These are phyloP conservation scores for Vanrija humicola DNA, from an alignment of 1,284 basidiomycete species.

Conservation along the genomic window DNA sequence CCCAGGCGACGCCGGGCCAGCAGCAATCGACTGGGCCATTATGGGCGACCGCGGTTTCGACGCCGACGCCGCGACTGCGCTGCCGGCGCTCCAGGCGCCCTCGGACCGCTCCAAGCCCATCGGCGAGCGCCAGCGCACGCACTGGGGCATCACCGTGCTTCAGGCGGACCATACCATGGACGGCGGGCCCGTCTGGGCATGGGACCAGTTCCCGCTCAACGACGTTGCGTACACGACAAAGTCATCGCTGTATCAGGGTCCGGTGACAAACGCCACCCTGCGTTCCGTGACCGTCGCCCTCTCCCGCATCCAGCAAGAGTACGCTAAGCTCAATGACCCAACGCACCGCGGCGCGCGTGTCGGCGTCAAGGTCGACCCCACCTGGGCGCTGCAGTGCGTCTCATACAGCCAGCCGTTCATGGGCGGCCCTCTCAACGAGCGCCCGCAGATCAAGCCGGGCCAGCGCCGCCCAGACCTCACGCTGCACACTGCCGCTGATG, in stretches of 20 bases:
- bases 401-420: conserved; percentile 39
- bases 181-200: conserved; percentile 53
- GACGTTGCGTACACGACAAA: conserved; percentile 43
- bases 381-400: conserved; percentile 33
- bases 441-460: conserved; percentile 47
- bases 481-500: conserved; percentile 44
- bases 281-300: conserved; percentile 46
- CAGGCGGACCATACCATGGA: conserved; percentile 52
- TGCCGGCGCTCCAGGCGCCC: conserved; percentile 30
- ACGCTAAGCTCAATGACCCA: conserved; percentile 7
- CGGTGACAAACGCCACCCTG: conserved; percentile 46
- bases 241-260: conserved; percentile 49
- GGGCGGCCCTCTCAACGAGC: conserved; percentile 44
- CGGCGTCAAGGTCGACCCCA: conserved; percentile 9
- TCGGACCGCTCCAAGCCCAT: conserved; percentile 19
- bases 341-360: conserved; percentile 7
- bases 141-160: conserved; percentile 52
- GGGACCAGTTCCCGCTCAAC: conserved; percentile 50
- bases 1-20: conserved; percentile 52
- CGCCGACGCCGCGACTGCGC: conserved; percentile 34
- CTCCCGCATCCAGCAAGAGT: conserved; percentile 35
- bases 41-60: conserved; percentile 49
- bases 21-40: conserved; percentile 52
- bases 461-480: conserved; percentile 38
- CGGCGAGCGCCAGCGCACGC: conserved; percentile 29